Conservation (phyloP, 2,329 filamentous ascomycete species). For the Stromatinia cepivora region DNA sequence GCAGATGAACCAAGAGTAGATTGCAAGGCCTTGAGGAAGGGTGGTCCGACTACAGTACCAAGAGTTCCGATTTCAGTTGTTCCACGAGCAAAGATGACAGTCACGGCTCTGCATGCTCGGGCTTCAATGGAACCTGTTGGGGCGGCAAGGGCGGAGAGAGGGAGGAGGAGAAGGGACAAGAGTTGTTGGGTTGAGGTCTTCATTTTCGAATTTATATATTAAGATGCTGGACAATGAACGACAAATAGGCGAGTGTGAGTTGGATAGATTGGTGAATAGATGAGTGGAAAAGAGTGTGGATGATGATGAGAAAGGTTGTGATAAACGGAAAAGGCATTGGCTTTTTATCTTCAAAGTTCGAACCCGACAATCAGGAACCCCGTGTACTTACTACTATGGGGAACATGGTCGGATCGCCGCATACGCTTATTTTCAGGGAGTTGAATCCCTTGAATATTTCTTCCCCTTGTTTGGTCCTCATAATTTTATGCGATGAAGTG, state of each 20-base stretch:
- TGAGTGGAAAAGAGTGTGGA: not conserved
- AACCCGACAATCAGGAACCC: not conserved
- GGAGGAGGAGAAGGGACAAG: slow-evolving; percentile 16
- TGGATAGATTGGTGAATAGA: not conserved
- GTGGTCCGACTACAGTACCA: slow-evolving; percentile 36
- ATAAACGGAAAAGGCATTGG: not conserved
- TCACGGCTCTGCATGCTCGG: slow-evolving; percentile 31
- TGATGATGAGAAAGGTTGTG: not conserved
- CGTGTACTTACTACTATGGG: not conserved
- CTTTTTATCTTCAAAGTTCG: slow-evolving; percentile 13
- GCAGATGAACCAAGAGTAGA: slow-evolving; percentile 42
- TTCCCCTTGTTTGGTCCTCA: too few species aligned
- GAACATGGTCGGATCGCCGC: not conserved
- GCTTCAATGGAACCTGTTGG: slow-evolving; percentile 11
- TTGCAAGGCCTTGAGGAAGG: slow-evolving; percentile 43
- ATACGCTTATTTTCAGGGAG: slow-evolving; percentile 4
- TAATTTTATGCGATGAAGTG: too few species aligned
- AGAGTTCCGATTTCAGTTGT: slow-evolving; percentile 32
- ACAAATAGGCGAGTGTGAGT: not conserved
- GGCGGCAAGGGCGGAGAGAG: slow-evolving; percentile 5
- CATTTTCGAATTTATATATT: slow-evolving; percentile 6
- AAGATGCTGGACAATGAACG: not conserved
- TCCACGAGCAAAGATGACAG: slow-evolving; percentile 37
- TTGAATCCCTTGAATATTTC: too few species aligned
- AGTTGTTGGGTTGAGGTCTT: slow-evolving; percentile 14